These are phyloP conservation scores for Allium fistulosum DNA, from an alignment of 106 monocot species.

Conservation along the genomic window DNA sequence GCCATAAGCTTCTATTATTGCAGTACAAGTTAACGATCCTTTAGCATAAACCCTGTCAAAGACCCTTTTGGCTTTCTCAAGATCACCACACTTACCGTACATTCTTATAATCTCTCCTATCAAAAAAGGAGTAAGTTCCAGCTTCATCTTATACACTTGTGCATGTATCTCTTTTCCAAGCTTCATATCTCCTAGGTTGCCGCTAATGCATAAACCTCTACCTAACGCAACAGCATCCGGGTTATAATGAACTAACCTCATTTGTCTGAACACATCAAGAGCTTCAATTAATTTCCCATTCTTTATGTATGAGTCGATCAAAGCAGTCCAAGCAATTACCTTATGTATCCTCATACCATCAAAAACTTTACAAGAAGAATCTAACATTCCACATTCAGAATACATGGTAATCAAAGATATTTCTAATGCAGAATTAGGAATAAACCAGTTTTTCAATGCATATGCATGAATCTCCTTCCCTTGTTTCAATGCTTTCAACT, in stretches of 20 bases:
- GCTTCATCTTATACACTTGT: slow-evolving; percentile 34
- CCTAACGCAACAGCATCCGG: slow-evolving; percentile 55
- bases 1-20: slow-evolving; percentile 50
- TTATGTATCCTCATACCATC: slow-evolving; percentile 49
- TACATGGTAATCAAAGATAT: slow-evolving; percentile 78
- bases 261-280: slow-evolving; percentile 48
- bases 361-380: slow-evolving; percentile 55
- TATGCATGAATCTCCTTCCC: slow-evolving; percentile 82
- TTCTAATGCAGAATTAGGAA: slow-evolving; percentile 65
- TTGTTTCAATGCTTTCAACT: slow-evolving; percentile 47
- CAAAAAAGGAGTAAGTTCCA: slow-evolving; percentile 23
- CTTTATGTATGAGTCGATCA: slow-evolving; percentile 70
- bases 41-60: slow-evolving; percentile 29
- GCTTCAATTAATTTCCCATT: slow-evolving; percentile 34
- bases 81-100: slow-evolving; percentile 47
- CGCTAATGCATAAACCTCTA: slow-evolving; percentile 41
- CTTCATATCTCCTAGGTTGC: slow-evolving; percentile 31
- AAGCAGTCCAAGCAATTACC: slow-evolving; percentile 77
- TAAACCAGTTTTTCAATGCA: slow-evolving; percentile 50
- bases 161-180: slow-evolving; percentile 84
- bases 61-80: slow-evolving; percentile 25
- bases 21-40: slow-evolving; percentile 46
- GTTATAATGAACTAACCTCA: slow-evolving; percentile 32
- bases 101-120: slow-evolving; percentile 30
- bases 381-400: slow-evolving; percentile 40